Evolutionary conservation across 2,329 filamentous ascomycete species (phyloP), one percentile per base, ranked within the genome.

Genomic region (Neofusicoccum sp.): DNA sequence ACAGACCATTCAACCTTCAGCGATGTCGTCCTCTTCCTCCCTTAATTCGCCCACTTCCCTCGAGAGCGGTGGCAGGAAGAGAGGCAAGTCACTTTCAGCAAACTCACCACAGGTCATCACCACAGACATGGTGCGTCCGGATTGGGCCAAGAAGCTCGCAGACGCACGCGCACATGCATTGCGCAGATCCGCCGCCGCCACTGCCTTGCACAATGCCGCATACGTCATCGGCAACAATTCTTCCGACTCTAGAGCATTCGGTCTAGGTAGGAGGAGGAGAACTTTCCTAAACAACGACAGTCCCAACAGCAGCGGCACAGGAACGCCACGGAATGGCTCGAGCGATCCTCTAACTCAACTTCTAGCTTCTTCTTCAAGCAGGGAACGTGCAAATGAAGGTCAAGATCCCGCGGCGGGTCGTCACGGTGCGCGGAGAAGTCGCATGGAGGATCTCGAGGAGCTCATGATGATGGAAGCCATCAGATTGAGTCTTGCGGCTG

Each of bases 381-480:
- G 60, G 11, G 72, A 69, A 11, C 72, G 73, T 33, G 28, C 38
- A 33, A 57, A 63, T 26, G 75, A 78, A 41, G 67, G 65, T 60
- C 66, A 71, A 60, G 76, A 77, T 61, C 62, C 77, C 5, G 71
- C 69, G 34, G 69, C 74, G 33, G 76, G 73, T 12, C 75, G 82
- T 6, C 73, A 75, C 16, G 83, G 80, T 66, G 84, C 83, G 36
- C 78, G 87, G 62, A 84, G 75, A 60, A 83, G 71, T 51, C 66
- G 91, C 31, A 86, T 96, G 71, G 91, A 96, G 24, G 93, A 98
- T 67, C 82, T 98, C 0, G 95, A 99, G 72, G 93, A 96, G 51
- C 90, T 99, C 80, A 99, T 99, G 95, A 92, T 98, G 81, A 91
- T 95, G 82, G 95, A 99, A 73, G 95, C 95, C 0, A 96, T 99